Conservation (phyloP, 306 rosid genomes). For the Rosa lucieae region DNA sequence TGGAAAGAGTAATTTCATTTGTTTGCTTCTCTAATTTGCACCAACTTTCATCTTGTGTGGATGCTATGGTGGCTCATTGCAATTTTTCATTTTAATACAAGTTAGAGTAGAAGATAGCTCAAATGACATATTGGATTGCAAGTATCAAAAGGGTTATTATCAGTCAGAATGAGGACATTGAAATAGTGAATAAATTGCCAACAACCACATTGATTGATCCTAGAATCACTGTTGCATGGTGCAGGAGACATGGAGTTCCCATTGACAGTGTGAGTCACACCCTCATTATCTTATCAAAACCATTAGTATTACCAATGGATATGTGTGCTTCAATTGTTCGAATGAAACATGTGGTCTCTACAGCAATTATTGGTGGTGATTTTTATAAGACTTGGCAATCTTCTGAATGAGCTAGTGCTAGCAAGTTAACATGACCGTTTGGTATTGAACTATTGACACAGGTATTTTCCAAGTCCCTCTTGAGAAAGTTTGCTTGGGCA, state of each 20-base stretch:
- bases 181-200: slow-evolving; percentile 77
- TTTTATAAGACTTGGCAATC: neutral
- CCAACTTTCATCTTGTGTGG: slow-evolving; percentile 6
- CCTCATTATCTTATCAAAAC: neutral
- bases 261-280: slow-evolving; percentile 68
- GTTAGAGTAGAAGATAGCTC: slow-evolving; percentile 70
- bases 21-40: neutral
- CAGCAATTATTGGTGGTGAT: neutral
- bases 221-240: slow-evolving; percentile 94
- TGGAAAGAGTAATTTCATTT: slow-evolving; percentile 62
- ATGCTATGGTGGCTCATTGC: slow-evolving; percentile 25
- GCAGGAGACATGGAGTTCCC: slow-evolving; percentile 95
- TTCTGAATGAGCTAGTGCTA: neutral
- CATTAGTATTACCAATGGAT: neutral
- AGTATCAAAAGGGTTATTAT: slow-evolving; percentile 37
- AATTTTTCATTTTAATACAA: slow-evolving; percentile 36
- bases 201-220: slow-evolving; percentile 93
- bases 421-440: neutral
- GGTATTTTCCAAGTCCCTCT: slow-evolving; percentile 86
- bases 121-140: slow-evolving; percentile 27
- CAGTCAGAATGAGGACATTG: slow-evolving; percentile 54
- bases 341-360: no score
- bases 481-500: slow-evolving; percentile 87
- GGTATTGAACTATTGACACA: slow-evolving; percentile 19
- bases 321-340: no score